Evolutionary conservation across 768 basidiomycete genomes (phyloP).

Genomic region (Suillus plorans): DNA sequence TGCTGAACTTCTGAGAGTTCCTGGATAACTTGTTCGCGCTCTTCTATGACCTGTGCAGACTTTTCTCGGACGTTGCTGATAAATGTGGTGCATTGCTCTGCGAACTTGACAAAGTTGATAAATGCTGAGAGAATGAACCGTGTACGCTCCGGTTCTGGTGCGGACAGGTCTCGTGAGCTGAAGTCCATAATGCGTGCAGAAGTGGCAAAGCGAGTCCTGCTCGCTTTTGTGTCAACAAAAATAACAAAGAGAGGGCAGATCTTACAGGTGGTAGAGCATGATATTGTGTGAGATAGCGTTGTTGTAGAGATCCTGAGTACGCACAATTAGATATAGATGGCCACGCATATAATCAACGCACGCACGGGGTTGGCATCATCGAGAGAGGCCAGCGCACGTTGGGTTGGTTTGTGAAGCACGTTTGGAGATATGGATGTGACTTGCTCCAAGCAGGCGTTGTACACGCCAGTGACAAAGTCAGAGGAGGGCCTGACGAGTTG

Average conservation of each 20-base stretch:
- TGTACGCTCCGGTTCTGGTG: constrained; percentile 75
- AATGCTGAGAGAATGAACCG: constrained; percentile 79
- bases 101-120: constrained; percentile 93
- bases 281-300: constrained; percentile 60
- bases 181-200: constrained; percentile 80
- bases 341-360: neutral
- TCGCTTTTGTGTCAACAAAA: constrained; percentile 6
- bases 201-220: constrained; percentile 65
- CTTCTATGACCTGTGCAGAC: constrained; percentile 54
- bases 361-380: constrained; percentile 57
- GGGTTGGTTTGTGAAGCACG: constrained; percentile 55
- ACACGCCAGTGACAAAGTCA: constrained; percentile 72
- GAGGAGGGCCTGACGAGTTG: constrained; percentile 66
- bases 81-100: constrained; percentile 67
- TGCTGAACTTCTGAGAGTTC: constrained; percentile 49
- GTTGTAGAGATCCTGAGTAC: constrained; percentile 61
- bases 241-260: neutral
- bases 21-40: constrained; percentile 57
- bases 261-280: constrained; percentile 68
- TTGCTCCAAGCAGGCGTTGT: constrained; percentile 69
- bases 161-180: constrained; percentile 67
- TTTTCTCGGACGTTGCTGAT: constrained; percentile 60
- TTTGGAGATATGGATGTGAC: constrained; percentile 64
- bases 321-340: neutral
- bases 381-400: constrained; percentile 51